These are phyloP conservation scores for Colletotrichum noveboracense DNA, from an alignment of 2,329 filamentous ascomycete species.

Conservation along the genomic window DNA sequence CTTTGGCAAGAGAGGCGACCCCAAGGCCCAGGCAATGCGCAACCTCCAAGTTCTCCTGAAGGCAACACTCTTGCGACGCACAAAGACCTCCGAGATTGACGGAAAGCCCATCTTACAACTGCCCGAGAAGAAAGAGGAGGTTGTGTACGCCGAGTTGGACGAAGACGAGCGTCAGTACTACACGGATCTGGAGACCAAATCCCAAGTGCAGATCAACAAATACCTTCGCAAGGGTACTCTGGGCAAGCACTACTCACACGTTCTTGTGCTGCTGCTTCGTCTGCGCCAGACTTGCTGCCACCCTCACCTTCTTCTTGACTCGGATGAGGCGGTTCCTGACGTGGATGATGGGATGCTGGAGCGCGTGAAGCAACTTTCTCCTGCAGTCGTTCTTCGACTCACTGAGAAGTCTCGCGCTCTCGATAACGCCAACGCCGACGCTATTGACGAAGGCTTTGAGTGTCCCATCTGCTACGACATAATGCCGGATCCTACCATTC, in stretches of 20 bases:
- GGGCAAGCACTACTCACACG: constrained; percentile 76
- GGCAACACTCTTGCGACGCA: constrained; percentile 81
- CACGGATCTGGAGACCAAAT: constrained; percentile 66
- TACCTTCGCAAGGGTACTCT: constrained; percentile 74
- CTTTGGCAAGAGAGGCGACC: constrained; percentile 47
- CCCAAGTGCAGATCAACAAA: constrained; percentile 76
- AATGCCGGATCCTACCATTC: constrained; percentile 73
- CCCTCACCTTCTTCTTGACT: constrained; percentile 68
- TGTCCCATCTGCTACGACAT: constrained; percentile 85
- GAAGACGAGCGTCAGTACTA: constrained; percentile 72
- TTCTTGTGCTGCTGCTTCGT: constrained; percentile 79
- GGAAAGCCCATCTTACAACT: constrained; percentile 77
- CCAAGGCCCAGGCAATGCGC: constrained; percentile 68
- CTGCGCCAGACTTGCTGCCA: constrained; percentile 85
- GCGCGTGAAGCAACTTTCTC: constrained; percentile 65
- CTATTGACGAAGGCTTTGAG: constrained; percentile 59
- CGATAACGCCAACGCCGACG: constrained; percentile 42
- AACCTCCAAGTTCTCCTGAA: constrained; percentile 78
- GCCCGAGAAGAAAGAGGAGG: constrained; percentile 67
- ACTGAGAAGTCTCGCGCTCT: constrained; percentile 32
- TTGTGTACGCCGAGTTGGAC: constrained; percentile 69
- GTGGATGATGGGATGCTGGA: constrained; percentile 57
- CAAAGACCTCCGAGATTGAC: constrained; percentile 79
- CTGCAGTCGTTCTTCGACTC: constrained; percentile 70
- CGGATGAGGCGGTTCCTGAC: constrained; percentile 43